Conservation (phyloP, 2,329 filamentous ascomycete genomes). For the Apiospora kogelbergensis region DNA sequence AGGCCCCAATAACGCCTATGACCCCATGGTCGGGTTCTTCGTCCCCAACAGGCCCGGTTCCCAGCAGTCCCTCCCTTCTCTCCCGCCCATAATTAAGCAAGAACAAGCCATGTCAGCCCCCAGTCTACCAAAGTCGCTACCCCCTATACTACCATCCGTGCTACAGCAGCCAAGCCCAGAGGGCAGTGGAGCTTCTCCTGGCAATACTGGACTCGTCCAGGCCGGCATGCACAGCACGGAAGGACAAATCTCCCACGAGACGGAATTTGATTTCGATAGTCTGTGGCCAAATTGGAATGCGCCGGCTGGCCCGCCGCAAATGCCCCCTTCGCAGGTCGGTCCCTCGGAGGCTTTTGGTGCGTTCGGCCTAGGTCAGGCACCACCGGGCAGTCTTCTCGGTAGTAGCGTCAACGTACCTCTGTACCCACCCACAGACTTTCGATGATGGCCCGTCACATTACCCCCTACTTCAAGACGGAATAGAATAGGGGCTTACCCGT, state of each 20-base stretch:
- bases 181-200: slow-evolving; percentile 22
- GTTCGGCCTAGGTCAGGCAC: slow-evolving; percentile 20
- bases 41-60: slow-evolving; percentile 15
- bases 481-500: not conserved
- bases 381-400: slow-evolving; percentile 16
- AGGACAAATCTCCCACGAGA: slow-evolving; percentile 27
- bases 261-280: slow-evolving; percentile 37
- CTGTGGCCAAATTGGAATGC: slow-evolving; percentile 29
- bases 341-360: slow-evolving; percentile 17
- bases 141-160: slow-evolving; percentile 23
- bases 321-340: slow-evolving; percentile 14
- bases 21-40: slow-evolving; percentile 32
- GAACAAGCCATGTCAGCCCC: slow-evolving; percentile 14
- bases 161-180: slow-evolving; percentile 33
- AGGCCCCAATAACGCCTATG: slow-evolving; percentile 24
- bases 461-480: not conserved
- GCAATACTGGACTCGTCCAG: slow-evolving; percentile 23
- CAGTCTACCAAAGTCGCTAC: slow-evolving; percentile 16
- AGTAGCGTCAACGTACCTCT: slow-evolving; percentile 16
- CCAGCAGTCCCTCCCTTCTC: slow-evolving; percentile 15
- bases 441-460: slow-evolving; percentile 6
- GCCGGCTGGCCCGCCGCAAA: not conserved
- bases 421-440: slow-evolving; percentile 23
- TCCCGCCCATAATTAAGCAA: slow-evolving; percentile 19
- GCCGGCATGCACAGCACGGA: slow-evolving; percentile 25